Percentiles rank a stretch among this genome's conserved stretches.
phyloP scores from a whole-genome alignment of 2,329 filamentous ascomycete species.

The Lojkania enalia region DNA sequence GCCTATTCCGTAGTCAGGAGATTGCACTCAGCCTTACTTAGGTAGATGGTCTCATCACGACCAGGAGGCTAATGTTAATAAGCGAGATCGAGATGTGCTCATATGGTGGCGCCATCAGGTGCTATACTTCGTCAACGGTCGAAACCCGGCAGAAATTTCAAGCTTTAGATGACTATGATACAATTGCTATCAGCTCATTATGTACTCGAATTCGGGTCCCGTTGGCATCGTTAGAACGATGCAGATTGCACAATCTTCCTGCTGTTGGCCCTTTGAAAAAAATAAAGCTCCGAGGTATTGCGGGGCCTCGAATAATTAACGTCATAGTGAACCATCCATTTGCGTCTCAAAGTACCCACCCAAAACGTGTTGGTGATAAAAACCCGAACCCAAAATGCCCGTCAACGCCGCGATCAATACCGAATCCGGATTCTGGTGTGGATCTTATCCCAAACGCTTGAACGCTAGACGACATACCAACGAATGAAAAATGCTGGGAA shows the following conservation, averaged over 20 bases:
- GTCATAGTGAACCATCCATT: slow-evolving; percentile 33
- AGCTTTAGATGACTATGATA: slow-evolving; percentile 12
- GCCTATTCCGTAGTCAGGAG: too few species aligned
- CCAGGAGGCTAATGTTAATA: too few species aligned
- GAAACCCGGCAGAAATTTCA: neutral
- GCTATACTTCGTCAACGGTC: too few species aligned
- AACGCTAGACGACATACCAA: slow-evolving; percentile 36
- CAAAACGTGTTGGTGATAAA: slow-evolving; percentile 17
- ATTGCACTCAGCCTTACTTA: too few species aligned
- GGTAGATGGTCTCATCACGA: too few species aligned
- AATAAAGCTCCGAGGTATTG: neutral
- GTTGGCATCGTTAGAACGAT: too few species aligned
- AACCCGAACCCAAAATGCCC: slow-evolving; percentile 17
- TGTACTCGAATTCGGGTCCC: too few species aligned
- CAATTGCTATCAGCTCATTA: slow-evolving; percentile 12
- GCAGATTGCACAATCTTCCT: slow-evolving; percentile 4
- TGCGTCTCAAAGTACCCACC: slow-evolving; percentile 4
- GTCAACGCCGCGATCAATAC: slow-evolving; percentile 25
- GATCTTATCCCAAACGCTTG: slow-evolving; percentile 34
- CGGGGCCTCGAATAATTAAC: slow-evolving; percentile 8
- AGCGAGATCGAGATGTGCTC: too few species aligned
- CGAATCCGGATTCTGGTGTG: slow-evolving; percentile 24
- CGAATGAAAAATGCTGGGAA: slow-evolving; percentile 16
- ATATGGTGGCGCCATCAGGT: too few species aligned
- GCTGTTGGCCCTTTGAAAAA: neutral